Evolutionary conservation across 768 basidiomycete species (phyloP), one percentile per base, ranked within the genome.

Genomic region (Hygrophoropsis aurantiaca): DNA sequence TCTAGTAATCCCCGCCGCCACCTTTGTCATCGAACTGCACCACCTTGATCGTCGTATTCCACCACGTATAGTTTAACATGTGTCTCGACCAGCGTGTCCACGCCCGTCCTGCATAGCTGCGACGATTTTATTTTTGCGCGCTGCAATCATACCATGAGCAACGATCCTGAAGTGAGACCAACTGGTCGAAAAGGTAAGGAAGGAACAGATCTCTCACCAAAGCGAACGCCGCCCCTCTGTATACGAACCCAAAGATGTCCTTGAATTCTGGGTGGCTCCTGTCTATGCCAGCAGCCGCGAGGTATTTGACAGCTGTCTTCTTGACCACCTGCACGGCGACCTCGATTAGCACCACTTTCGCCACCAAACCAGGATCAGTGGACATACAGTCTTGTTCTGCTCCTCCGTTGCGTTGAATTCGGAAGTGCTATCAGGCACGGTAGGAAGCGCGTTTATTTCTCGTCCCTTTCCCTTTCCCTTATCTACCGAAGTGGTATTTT

Each of bases 311-410:
- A 7, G 71, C 61, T 19, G 66, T 54, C 42, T 64, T 67, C 61
- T 77, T 77, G 20, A 78, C 54, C 34, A 66, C 58, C 77, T 74
- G 43, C 4, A 18, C 11, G 20, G 10, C n/a, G 18, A 41, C 4
- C 21, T 33, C 4, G 10, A 30, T 23, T 18, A 21, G 19, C 53
- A 20, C n/a, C 19, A 26, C 15, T 44, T 3, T 9, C 10, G 19
- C 10, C 13, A 24, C 18, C 10, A 43, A 11, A 48, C 13, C 15
- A 23, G 7, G 32, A 23, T 37, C 33, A 44, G 25, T 34, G 16
- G 16, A 63, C 74, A 56, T 51, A 86, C 85, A 51, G 73, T 74
- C 62, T 82, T 87, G 58, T 86, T 87, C 5, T 72, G 68, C 54
- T 71, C 77, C 66, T 87, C 84, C 34, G 79, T 55, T 46, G 69